Evolutionary conservation across 2,329 filamentous ascomycete genomes (phyloP), one percentile per base, ranked within the genome.

Genomic region (Monosporascus sp.): DNA sequence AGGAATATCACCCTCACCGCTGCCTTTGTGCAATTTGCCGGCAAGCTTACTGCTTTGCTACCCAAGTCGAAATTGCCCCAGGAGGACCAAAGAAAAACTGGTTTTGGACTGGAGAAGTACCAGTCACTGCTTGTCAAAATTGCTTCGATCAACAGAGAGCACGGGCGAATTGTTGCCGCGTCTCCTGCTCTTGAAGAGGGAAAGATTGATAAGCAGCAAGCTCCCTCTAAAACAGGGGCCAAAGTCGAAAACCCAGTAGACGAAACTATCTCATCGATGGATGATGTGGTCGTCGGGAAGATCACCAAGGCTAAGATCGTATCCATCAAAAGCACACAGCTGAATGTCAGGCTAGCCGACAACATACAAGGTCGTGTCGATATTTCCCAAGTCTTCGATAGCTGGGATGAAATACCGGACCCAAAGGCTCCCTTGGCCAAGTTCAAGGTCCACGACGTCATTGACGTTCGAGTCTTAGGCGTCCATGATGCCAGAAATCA

Each of bases 351-450:
- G 60, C 79, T 97, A 49, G 87, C 90, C 44, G 90, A 95, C 65
- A 91, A 91, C 59, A 79, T 96, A 8, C 89, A 95, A 67, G 94
- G 93, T n/a, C 89, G 94, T 19, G 86, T 99, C 55, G 93, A 97
- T 65, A 83, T 94, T 6, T 95, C 94, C 1, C 91, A 97, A 68
- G 74, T 92, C 14, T 99, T 96, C 68, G 89, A 97, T 68, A 79
- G 78, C 11, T 97, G 88, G 87, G 88, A 95, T 47, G 86, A 93
- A 44, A 94, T 99, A 63, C 78, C 84, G 52, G 85, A 97, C 65
- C 82, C 86, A 54, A 96, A 93, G 70, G 78, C 84, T 27, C 93
- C 94, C 1, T 76, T 97, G n/a, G 77, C 78, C 52, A 80, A 81
- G 57, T 95, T 96, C 72, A 80, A 83, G 57, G 76, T 79, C 49